Evolutionary conservation across 345 rosid genomes (phyloP).

Genomic region (Hibiscus trionum): DNA sequence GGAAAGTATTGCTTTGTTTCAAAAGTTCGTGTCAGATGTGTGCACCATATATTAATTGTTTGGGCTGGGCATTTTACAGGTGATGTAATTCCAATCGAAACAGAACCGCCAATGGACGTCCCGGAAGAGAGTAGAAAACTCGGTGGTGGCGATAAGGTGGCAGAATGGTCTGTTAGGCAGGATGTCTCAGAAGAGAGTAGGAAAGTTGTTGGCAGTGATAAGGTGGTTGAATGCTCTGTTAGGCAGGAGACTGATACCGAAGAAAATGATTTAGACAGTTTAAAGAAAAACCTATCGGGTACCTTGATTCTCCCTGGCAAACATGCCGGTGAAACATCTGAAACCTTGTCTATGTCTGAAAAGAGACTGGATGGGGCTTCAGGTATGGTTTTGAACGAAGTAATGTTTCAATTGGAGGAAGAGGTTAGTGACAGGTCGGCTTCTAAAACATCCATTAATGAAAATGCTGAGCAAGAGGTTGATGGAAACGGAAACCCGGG

Average conservation of each 20-base stretch:
- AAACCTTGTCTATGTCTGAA: constrained; percentile 21
- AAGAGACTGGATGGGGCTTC: constrained; percentile 22
- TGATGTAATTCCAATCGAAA: constrained; percentile 13
- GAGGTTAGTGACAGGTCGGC: constrained; percentile 20
- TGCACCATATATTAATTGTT: no score
- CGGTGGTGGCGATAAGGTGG: constrained; percentile 9
- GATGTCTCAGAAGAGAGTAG: constrained; percentile 20
- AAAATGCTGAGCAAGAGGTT: constrained; percentile 5
- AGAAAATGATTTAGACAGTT: constrained; percentile 10
- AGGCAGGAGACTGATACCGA: constrained; percentile 11
- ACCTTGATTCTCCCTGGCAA: constrained; percentile 7
- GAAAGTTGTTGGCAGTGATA: constrained; percentile 12
- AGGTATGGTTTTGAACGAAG: constrained; percentile 28
- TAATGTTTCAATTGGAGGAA: constrained; percentile 31
- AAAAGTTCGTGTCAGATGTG: no score
- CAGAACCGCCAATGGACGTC: constrained; percentile 14
- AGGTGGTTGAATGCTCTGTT: constrained; percentile 4
- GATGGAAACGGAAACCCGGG: background rate
- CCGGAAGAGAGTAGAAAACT: constrained; percentile 20
- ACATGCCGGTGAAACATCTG: constrained; percentile 13
- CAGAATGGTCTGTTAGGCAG: constrained; percentile 7
- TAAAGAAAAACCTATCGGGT: constrained; percentile 5
- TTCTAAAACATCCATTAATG: constrained; percentile 18
- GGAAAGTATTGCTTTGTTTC: no score
- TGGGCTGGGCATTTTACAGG: background rate